Evolutionary conservation across 1,284 basidiomycete genomes (phyloP).

Genomic region (Ustilago cynodontis): DNA sequence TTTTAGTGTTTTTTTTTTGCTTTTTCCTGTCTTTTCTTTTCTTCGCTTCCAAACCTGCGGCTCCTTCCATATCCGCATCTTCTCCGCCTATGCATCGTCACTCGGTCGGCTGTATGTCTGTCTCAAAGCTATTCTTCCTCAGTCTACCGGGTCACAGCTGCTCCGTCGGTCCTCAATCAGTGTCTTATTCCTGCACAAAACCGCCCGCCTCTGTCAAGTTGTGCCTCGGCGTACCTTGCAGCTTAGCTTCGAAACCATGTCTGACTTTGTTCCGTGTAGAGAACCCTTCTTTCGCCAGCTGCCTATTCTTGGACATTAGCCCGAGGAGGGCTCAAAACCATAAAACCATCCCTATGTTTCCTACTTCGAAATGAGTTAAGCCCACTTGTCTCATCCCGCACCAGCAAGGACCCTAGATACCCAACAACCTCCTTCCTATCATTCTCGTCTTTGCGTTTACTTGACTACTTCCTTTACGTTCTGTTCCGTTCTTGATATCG

Average conservation of each 20-base stretch:
- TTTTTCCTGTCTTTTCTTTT: background rate
- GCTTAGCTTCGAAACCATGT: too few species aligned
- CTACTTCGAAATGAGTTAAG: too few species aligned
- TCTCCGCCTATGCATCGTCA: background rate
- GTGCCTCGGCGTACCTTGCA: background rate
- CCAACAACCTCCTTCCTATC: background rate
- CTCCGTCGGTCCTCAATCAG: too few species aligned
- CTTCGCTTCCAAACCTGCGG: background rate
- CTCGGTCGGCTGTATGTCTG: background rate
- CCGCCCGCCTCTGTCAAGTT: too few species aligned
- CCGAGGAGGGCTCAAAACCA: slow-evolving; percentile 4
- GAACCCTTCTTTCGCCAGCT: background rate
- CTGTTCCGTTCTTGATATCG: background rate
- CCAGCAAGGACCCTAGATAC: background rate
- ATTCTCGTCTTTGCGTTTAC: background rate
- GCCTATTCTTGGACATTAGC: background rate
- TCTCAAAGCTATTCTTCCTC: background rate
- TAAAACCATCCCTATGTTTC: slow-evolving; percentile 3
- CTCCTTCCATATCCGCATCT: background rate
- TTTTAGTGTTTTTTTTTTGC: background rate
- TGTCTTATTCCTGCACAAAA: too few species aligned
- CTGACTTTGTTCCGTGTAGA: background rate
- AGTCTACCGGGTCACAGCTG: too few species aligned
- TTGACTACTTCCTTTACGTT: background rate
- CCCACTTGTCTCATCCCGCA: background rate